These are phyloP conservation scores for Penicillium capsulatum DNA, from an alignment of 2,329 filamentous ascomycete species.

Conservation along the genomic window DNA sequence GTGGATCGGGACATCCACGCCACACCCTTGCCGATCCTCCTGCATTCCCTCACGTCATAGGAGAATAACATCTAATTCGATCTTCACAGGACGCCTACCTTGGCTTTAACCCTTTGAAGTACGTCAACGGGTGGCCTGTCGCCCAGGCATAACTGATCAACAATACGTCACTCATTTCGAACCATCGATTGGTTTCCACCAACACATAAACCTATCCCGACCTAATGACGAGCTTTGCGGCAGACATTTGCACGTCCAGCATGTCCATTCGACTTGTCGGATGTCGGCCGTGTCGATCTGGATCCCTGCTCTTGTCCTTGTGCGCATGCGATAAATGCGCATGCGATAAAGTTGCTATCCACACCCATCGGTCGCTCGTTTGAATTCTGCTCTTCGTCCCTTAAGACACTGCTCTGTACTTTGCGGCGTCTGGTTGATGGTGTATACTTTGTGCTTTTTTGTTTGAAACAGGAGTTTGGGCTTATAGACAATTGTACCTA, in stretches of 20 bases:
- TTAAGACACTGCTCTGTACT: too few species aligned
- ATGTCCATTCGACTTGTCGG: too few species aligned
- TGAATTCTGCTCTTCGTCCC: too few species aligned
- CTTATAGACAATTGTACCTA: conserved; percentile 8
- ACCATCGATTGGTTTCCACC: not conserved
- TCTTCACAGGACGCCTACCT: conserved; percentile 27
- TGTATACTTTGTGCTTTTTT: not conserved
- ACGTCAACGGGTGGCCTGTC: conserved; percentile 34
- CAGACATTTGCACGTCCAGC: too few species aligned
- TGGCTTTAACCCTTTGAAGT: conserved; percentile 29
- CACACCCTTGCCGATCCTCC: conserved; percentile 18
- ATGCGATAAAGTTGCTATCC: too few species aligned
- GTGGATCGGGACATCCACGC: conserved; percentile 9
- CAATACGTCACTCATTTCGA: conserved; percentile 2
- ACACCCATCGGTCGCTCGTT: too few species aligned
- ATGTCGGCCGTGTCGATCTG: too few species aligned
- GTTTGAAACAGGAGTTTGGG: not conserved
- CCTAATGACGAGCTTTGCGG: not conserved
- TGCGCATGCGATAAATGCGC: too few species aligned
- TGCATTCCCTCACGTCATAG: conserved; percentile 12
- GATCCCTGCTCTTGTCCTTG: too few species aligned
- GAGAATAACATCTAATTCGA: conserved; percentile 16
- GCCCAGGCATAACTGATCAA: conserved; percentile 16
- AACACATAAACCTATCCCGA: not conserved
- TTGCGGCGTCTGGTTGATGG: too few species aligned